Conservation (phyloP, 2,329 filamentous ascomycete species). For the Fonsecaea nubica region DNA sequence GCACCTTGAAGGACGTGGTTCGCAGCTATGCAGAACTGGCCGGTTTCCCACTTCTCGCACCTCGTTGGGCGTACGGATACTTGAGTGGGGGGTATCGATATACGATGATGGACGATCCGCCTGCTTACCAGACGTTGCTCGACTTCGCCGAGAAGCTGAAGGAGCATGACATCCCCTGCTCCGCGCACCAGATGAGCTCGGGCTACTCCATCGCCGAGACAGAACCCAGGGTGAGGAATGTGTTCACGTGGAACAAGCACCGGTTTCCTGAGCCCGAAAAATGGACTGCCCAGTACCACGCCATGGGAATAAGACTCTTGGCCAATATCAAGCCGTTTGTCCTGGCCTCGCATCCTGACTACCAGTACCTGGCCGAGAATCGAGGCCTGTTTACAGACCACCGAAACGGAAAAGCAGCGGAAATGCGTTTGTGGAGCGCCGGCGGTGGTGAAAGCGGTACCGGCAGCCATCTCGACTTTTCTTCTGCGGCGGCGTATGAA, state of each 20-base stretch:
- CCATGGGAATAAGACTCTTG: conserved; percentile 69
- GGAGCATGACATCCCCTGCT: conserved; percentile 71
- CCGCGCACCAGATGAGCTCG: conserved; percentile 74
- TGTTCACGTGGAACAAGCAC: conserved; percentile 74
- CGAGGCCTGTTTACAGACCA: conserved; percentile 70
- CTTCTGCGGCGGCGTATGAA: conserved; percentile 68
- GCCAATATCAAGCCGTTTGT: conserved; percentile 78
- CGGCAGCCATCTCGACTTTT: conserved; percentile 76
- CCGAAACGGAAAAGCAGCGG: conserved; percentile 58
- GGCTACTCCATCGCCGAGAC: conserved; percentile 73
- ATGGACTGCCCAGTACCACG: conserved; percentile 68
- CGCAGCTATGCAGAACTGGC: conserved; percentile 70
- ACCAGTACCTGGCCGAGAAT: conserved; percentile 63
- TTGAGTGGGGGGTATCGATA: conserved; percentile 72
- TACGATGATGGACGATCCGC: conserved; percentile 63
- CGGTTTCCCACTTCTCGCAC: conserved; percentile 71
- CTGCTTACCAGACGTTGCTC: conserved; percentile 63
- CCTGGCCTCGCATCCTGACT: conserved; percentile 70
- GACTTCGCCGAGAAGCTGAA: conserved; percentile 67
- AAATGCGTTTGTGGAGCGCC: conserved; percentile 73
- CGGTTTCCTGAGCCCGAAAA: conserved; percentile 72
- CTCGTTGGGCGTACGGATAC: conserved; percentile 76
- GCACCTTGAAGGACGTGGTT: conserved; percentile 70
- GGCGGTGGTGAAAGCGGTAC: conserved; percentile 73
- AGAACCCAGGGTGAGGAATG: conserved; percentile 72